A percentile compares a stretch with the other conserved stretches of the same genome.
These are phyloP conservation scores for Phytophthora rubi DNA, from an alignment of 352 stramenopile genomes.

Conservation along the genomic window DNA sequence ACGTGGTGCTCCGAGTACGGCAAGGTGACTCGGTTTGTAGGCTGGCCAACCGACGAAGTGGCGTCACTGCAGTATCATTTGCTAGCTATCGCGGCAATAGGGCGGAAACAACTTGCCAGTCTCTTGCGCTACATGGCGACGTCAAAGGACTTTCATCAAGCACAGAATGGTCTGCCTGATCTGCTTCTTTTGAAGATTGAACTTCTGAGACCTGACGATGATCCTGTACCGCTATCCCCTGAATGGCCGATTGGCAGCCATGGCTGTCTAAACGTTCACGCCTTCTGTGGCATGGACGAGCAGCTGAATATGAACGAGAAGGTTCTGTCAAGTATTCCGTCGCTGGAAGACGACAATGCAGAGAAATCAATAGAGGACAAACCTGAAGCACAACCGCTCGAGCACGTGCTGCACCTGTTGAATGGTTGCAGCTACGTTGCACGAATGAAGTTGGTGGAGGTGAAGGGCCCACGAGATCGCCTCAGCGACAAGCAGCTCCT, in stretches of 20 bases:
- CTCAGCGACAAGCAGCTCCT: conserved; percentile 85
- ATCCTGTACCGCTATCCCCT: conserved; percentile 9
- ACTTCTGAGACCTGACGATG: background rate
- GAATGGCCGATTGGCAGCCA: conserved; percentile 37
- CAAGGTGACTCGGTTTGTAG: conserved; percentile 70
- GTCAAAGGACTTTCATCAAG: conserved; percentile 70
- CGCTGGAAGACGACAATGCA: conserved; percentile 4
- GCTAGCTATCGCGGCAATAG: conserved; percentile 59
- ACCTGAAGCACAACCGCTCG: conserved; percentile 17
- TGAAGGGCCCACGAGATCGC: conserved; percentile 86
- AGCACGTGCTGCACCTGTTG: conserved; percentile 27
- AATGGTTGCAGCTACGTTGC: conserved; percentile 24
- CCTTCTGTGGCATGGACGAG: conserved; percentile 63
- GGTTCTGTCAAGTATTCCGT: background rate
- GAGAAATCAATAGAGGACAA: conserved; percentile 17
- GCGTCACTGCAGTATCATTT: conserved; percentile 57
- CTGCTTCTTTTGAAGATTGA: conserved; percentile 60
- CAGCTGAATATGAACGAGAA: conserved; percentile 58
- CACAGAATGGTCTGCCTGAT: conserved; percentile 79
- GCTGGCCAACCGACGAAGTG: conserved; percentile 47
- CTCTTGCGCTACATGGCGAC: conserved; percentile 73
- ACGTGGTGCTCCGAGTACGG: conserved; percentile 56
- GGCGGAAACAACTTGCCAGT: conserved; percentile 39
- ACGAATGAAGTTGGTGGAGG: conserved; percentile 79
- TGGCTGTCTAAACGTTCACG: conserved; percentile 52